Base-by-base conservation (phyloP, 1,284 basidiomycete species). In the Sporisorium sorghi region DNA sequence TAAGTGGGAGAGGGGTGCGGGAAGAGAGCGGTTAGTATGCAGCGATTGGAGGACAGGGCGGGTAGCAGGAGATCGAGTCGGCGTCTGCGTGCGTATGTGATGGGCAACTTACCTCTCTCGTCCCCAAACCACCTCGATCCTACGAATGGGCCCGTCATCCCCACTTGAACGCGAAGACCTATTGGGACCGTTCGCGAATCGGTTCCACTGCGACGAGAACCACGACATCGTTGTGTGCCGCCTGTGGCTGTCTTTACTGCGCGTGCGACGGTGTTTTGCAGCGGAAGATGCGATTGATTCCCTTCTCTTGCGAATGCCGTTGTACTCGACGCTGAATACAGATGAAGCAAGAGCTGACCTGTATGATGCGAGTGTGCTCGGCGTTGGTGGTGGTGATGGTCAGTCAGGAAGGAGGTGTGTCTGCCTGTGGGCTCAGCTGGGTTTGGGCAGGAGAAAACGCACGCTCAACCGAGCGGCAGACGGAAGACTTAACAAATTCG, bases 181-280 rank as follows among this genome's bases (percentile, higher is more conserved):
- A 42, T 48, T 48, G 33, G 56, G 30, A 5, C 58, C 61, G 15
- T 59, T 50, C 5, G 70, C 58, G 55, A 73, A 77, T 40, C 76
- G 71, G 51, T 78, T 70, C 82, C 82, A 83, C 62, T 81, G 78
- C n/a, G 76, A 74, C 28, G 81, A 81, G 72, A 83, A 83, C 82
- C 82, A 83, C 42, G 82, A 82, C 82, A 83, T 83, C 1, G n/a
- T 47, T 30, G 28, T 30, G 28, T 30, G 12, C n/a, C 28, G 2
- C 12, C 26, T 47, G 19, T 26, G 44, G 15, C 28, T 19, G 14
- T 15, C 35, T 46, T 26, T 37, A 8, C 35, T 5, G 15, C 15
- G 35, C 17, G 44, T n/a, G 15, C n/a, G n/a, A n/a, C n/a, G n/a
- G n/a, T n/a, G n/a, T n/a, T n/a, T n/a, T n/a, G n/a, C n/a, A n/a